Conservation (phyloP, 306 rosid species). For the Malus sieversii region DNA sequence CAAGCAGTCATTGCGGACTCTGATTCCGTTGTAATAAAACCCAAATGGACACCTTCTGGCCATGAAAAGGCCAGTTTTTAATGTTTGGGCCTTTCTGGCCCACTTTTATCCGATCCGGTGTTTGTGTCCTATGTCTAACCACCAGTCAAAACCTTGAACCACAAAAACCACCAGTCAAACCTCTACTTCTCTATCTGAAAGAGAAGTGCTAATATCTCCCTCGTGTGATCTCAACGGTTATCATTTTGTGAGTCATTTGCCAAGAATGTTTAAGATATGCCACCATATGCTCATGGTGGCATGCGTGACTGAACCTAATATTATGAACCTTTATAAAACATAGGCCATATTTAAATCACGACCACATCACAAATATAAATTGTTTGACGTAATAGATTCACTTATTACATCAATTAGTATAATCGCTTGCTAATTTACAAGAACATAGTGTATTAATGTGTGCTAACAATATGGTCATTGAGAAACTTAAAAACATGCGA, state of each 20-base stretch:
- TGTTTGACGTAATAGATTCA: neutral
- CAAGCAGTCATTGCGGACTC: neutral
- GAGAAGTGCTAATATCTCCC: neutral
- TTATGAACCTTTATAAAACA: too few species aligned
- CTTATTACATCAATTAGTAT: neutral
- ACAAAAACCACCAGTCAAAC: neutral
- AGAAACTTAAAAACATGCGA: too few species aligned
- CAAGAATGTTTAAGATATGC: neutral
- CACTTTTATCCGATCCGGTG: neutral
- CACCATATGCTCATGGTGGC: neutral
- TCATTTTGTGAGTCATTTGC: too few species aligned
- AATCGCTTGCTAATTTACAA: neutral
- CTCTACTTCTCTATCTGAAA: neutral
- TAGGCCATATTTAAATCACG: too few species aligned
- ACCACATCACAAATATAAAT: too few species aligned
- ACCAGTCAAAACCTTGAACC: neutral
- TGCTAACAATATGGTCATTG: neutral
- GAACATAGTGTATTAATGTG: neutral
- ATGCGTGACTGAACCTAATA: too few species aligned
- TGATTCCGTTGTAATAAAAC: neutral
- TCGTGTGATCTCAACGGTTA: too few species aligned
- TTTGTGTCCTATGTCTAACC: neutral
- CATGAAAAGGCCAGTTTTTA: neutral
- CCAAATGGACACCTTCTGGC: neutral
- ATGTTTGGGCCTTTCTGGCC: neutral